These are phyloP conservation scores for Lolium multiflorum DNA, from an alignment of 176 grass and related monocot species.

Conservation along the genomic window DNA sequence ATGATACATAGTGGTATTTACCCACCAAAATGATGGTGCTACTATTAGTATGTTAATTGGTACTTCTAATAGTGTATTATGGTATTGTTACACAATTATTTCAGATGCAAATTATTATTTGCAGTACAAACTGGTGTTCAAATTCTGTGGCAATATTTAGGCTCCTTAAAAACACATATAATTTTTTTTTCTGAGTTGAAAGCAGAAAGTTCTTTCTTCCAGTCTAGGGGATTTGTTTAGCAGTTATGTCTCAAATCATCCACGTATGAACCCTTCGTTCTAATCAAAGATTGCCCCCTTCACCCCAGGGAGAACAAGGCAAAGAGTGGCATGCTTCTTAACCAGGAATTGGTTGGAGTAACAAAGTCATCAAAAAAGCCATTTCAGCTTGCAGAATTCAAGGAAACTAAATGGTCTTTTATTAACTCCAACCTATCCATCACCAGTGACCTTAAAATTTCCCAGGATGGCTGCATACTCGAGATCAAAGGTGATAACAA, in stretches of 20 bases:
- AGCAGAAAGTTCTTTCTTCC: not conserved
- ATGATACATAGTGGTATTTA: not conserved
- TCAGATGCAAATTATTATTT: conserved; percentile 8
- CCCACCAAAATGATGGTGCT: not conserved
- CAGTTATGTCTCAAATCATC: not conserved
- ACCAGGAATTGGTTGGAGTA: conserved; percentile 64
- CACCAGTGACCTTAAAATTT: conserved; percentile 42
- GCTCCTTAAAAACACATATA: not conserved
- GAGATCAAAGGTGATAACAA: conserved; percentile 57
- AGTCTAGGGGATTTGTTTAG: not conserved
- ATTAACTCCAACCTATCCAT: conserved; percentile 58
- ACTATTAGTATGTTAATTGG: not conserved
- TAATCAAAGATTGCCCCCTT: not conserved
- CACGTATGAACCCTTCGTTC: not conserved
- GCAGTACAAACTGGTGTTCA: not conserved
- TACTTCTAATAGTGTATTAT: not conserved
- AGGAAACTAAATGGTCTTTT: conserved; percentile 72
- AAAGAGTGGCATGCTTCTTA: conserved; percentile 32
- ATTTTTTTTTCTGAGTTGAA: not conserved
- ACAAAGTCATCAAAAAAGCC: conserved; percentile 47
- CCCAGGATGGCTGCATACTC: conserved; percentile 58
- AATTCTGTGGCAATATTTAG: not conserved
- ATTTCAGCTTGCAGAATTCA: conserved; percentile 67
- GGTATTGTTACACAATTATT: not conserved
- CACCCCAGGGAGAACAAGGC: conserved; percentile 49